Conservation (phyloP, 208 protist species). For the Crithidia bombi region DNA sequence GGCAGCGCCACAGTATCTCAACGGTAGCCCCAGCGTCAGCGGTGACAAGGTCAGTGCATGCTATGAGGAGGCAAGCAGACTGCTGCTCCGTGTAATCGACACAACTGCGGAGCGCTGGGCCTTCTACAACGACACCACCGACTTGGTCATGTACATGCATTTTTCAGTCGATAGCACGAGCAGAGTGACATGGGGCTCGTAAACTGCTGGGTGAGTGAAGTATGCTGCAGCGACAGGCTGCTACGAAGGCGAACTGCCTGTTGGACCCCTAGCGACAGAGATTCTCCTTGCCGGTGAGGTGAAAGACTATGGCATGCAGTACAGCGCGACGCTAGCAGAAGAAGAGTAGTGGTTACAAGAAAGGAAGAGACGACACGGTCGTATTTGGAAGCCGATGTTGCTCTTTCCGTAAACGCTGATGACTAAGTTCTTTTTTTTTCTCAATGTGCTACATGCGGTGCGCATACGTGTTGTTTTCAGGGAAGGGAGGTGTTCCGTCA, state of each 20-base stretch:
- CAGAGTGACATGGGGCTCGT: constrained; percentile 21
- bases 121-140: constrained; percentile 72
- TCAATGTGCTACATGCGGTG: too few relatives aligned
- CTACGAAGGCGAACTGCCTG: constrained; percentile 29
- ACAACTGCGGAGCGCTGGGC: constrained; percentile 35
- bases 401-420: not conserved
- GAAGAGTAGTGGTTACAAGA: not conserved
- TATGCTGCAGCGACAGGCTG: constrained; percentile 19
- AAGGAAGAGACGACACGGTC: constrained; percentile 10
- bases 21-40: constrained; percentile 29
- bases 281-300: constrained; percentile 32
- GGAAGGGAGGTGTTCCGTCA: too few relatives aligned
- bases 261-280: constrained; percentile 31
- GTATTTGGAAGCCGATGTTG: too few relatives aligned
- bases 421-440: too few relatives aligned
- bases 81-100: constrained; percentile 70
- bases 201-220: constrained; percentile 8
- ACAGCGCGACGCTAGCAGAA: constrained; percentile 16
- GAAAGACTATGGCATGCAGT: constrained; percentile 30
- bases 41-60: constrained; percentile 29
- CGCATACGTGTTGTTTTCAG: too few relatives aligned
- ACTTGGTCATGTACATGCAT: constrained; percentile 43
- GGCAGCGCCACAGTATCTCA: constrained; percentile 19
- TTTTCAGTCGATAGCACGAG: constrained; percentile 26
- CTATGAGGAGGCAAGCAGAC: constrained; percentile 39